Evolutionary conservation across 2,329 filamentous ascomycete genomes (phyloP), one percentile per base, ranked within the genome.

Genomic region (Alternaria conjuncta): DNA sequence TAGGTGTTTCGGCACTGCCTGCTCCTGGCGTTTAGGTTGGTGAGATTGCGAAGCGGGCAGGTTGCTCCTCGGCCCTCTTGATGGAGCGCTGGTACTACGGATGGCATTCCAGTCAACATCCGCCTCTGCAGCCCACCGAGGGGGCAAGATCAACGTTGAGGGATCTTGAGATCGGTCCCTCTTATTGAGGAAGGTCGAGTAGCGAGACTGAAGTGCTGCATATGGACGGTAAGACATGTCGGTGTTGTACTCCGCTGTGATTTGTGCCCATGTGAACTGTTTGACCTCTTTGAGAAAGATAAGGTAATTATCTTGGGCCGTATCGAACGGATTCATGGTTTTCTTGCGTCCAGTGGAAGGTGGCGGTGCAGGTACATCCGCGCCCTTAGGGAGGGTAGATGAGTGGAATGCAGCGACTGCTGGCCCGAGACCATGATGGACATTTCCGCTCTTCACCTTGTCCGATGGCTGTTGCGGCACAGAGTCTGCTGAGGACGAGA

Each of bases 251-350:
- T 70, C 69, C 6, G 61, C 41, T 0, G 71, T 70, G 9, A 84
- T 82, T 1, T 78, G 67, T 3, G 68, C 57, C 81, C 82, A 84
- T 9, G 63, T 61, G 4, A 75, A 62, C 7, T 69, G 67, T 36
- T 81, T 78, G 0, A 80, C 78, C 57, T 83, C 81, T 51, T 80
- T 83, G 5, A 84, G 57, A 36, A 78, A 79, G 6, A 81, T 78
- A 0, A 85, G 67, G 8, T 80, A 64, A 25, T 77, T 70, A 15
- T 77, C 71, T 49, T 77, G 71, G 21, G 71, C 65, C 12, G 68
- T 53, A 4, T 67, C 65, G 46, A 72, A 70, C 23, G 44, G 59
- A 4, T 60, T 62, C 3, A 36, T 25, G 5, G 43, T 20, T 41
- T 13, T 60, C 13, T n/a, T 57, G 21, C 41, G 57, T 26, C 41